Percentiles rank a stretch among this genome's conserved stretches.
Conservation (phyloP, 2,329 filamentous ascomycete genomes). For the Penicillium sclerotiorum region DNA sequence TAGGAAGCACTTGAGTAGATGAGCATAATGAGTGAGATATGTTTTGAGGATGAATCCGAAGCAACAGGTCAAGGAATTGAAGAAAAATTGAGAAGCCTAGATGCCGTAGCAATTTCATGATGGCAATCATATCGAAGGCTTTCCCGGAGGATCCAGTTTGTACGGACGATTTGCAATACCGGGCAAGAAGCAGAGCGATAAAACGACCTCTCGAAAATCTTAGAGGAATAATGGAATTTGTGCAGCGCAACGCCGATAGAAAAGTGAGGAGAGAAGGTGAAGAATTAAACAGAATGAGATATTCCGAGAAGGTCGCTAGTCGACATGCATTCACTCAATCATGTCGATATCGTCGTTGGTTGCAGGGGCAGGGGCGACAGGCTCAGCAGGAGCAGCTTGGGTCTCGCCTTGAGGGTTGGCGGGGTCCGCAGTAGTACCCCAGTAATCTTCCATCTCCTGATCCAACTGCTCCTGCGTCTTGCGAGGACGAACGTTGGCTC, state of each 20-base stretch:
- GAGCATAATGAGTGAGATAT: too few species aligned
- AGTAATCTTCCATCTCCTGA: conserved; percentile 97
- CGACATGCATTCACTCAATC: conserved; percentile 59
- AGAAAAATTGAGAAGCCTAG: neutral
- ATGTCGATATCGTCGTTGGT: conserved; percentile 66
- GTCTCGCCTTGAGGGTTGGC: conserved; percentile 35
- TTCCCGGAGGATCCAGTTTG: neutral
- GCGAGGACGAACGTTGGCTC: conserved; percentile 61
- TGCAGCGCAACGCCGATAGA: neutral
- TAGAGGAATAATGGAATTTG: neutral
- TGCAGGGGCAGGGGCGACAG: conserved; percentile 34
- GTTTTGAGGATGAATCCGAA: too few species aligned
- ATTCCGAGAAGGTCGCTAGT: neutral
- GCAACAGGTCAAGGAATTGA: too few species aligned
- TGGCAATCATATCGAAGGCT: conserved; percentile 21
- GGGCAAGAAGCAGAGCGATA: neutral
- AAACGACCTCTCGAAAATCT: neutral
- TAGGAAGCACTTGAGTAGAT: too few species aligned
- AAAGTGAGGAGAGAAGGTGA: neutral
- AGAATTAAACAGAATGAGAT: neutral
- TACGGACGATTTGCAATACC: neutral
- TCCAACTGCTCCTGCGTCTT: conserved; percentile 93
- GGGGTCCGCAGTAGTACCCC: conserved; percentile 56
- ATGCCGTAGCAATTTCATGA: conserved; percentile 19
- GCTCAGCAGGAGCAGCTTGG: conserved; percentile 32